These are phyloP conservation scores for Scheffersomyces illinoinensis DNA, from an alignment of 1,139 yeast species.

Conservation along the genomic window DNA sequence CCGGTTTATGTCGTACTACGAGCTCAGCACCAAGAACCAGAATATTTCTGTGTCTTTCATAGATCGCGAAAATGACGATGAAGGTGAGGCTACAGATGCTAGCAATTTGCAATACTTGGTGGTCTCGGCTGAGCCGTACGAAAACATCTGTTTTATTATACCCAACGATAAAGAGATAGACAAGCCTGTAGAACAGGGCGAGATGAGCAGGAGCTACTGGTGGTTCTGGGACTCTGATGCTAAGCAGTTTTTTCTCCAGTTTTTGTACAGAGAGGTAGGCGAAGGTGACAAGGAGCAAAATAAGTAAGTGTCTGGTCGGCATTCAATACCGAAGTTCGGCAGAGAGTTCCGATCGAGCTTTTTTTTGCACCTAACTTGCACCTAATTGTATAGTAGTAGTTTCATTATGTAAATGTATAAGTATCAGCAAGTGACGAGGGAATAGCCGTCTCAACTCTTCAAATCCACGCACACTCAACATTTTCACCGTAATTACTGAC, in stretches of 20 bases:
- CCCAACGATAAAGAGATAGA: conserved; percentile 60
- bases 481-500: not conserved
- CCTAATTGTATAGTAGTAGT: not conserved
- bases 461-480: not conserved
- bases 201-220: conserved; percentile 55
- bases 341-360: not conserved
- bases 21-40: conserved; percentile 52
- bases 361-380: not conserved
- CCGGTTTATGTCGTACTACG: conserved; percentile 74
- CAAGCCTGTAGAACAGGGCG: conserved; percentile 32
- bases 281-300: not conserved
- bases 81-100: conserved; percentile 32
- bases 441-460: not conserved
- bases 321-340: not conserved
- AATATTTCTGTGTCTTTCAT: conserved; percentile 25
- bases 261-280: conserved; percentile 46
- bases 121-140: conserved; percentile 84
- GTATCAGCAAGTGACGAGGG: not conserved
- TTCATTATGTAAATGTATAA: not conserved
- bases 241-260: conserved; percentile 67
- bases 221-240: conserved; percentile 71
- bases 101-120: conserved; percentile 60
- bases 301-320: not conserved
- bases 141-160: conserved; percentile 68
- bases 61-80: conserved; percentile 17